A percentile compares a stretch with the other conserved stretches of the same genome.
phyloP scores from a whole-genome alignment of 2,329 filamentous ascomycete genomes.

The Sporothrix sp. region DNA sequence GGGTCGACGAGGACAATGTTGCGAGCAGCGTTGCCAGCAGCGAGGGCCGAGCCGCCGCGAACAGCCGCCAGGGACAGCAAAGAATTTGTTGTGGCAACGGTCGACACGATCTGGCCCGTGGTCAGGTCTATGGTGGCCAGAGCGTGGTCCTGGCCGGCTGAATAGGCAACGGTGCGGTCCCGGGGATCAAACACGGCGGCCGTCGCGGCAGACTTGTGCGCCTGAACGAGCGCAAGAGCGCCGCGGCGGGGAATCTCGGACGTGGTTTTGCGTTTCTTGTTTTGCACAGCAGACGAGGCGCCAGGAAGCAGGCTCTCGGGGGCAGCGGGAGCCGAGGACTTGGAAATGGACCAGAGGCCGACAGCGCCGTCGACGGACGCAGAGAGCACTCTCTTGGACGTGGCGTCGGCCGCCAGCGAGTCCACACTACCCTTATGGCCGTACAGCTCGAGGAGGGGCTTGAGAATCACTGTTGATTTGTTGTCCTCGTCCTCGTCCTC shows the following conservation, averaged over 20 bases:
- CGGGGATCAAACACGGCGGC: conserved; percentile 77
- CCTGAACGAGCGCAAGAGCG: conserved; percentile 61
- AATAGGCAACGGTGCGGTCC: conserved; percentile 84
- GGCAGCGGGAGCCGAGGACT: conserved; percentile 42
- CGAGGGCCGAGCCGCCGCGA: conserved; percentile 39
- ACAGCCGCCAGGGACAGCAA: conserved; percentile 72
- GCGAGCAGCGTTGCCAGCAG: conserved; percentile 71
- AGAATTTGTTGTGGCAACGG: conserved; percentile 72
- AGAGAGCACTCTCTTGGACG: conserved; percentile 70
- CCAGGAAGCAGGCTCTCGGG: conserved; percentile 60
- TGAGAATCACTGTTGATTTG: conserved; percentile 45
- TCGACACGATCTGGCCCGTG: conserved; percentile 68
- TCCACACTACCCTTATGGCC: conserved; percentile 53
- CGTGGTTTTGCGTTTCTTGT: conserved; percentile 71
- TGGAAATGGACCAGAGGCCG: conserved; percentile 76
- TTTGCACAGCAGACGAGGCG: conserved; percentile 31
- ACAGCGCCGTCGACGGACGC: conserved; percentile 75
- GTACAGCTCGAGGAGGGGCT: conserved; percentile 21
- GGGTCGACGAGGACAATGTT: conserved; percentile 93
- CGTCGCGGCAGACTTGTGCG: conserved; percentile 59
- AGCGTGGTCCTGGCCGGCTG: conserved; percentile 81
- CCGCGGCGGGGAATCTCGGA: conserved; percentile 58
- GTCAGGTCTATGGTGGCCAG: conserved; percentile 86
- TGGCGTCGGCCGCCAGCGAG: conserved; percentile 58
- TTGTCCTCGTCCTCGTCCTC: conserved; percentile 55